A percentile compares a stretch with the other conserved stretches of the same genome.
Conservation (phyloP, 768 basidiomycete genomes). For the Asterophora lycoperdoides region DNA sequence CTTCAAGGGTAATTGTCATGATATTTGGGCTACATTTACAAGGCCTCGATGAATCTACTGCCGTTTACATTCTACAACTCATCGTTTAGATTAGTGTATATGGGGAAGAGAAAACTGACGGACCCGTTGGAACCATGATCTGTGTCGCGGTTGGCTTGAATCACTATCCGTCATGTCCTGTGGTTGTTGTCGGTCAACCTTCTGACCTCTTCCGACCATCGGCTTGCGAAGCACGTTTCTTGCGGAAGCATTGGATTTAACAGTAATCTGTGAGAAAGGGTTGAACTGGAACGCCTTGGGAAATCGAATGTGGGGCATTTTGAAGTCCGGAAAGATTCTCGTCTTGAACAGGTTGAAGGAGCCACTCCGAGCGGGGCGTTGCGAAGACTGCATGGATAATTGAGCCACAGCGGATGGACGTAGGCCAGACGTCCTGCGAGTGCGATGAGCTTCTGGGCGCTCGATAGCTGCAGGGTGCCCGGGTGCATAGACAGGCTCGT, state of each 20-base stretch:
- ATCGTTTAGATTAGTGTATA: not conserved
- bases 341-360: no score
- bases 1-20: no score
- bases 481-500: no score
- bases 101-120: not conserved
- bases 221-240: not conserved
- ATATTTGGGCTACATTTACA: not conserved
- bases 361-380: not conserved
- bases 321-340: not conserved
- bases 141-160: not conserved
- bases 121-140: slow-evolving; percentile 9
- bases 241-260: not conserved
- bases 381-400: no score
- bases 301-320: not conserved
- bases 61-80: not conserved
- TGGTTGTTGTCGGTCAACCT: not conserved
- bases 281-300: not conserved
- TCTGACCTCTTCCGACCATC: not conserved
- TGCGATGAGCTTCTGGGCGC: no score
- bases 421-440: no score
- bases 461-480: no score
- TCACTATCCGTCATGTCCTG: not conserved
- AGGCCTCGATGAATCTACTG: slow-evolving; percentile 8
- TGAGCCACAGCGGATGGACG: not conserved
- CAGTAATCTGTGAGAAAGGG: no score